These are phyloP conservation scores for Elymus sibiricus DNA, from an alignment of 176 grass and related monocot species.

Conservation along the genomic window DNA sequence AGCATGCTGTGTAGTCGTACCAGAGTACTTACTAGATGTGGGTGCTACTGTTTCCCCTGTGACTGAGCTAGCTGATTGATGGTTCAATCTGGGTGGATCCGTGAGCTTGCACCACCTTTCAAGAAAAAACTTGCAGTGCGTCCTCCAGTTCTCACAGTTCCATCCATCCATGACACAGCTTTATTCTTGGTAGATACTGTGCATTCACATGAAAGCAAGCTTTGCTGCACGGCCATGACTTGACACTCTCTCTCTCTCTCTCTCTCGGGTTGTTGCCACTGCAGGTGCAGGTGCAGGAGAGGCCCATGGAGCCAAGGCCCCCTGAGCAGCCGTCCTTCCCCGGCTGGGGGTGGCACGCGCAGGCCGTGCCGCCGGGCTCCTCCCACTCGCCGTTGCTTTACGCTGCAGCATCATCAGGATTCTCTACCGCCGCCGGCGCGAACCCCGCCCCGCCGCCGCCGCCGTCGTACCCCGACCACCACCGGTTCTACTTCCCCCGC, in stretches of 20 bases:
- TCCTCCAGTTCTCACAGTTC: background rate
- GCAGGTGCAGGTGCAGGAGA: slow-evolving; percentile 48
- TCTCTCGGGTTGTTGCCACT: too few relatives aligned
- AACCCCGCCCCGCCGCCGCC: slow-evolving; percentile 7
- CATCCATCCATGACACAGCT: slow-evolving; percentile 11
- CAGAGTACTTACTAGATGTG: background rate
- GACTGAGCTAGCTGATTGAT: slow-evolving; percentile 18
- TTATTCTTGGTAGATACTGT: slow-evolving; percentile 20
- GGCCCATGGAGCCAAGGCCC: slow-evolving; percentile 44
- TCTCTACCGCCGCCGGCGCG: slow-evolving; percentile 48
- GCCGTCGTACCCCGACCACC: slow-evolving; percentile 15
- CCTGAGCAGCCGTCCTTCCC: slow-evolving; percentile 28
- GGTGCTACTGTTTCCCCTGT: slow-evolving; percentile 25
- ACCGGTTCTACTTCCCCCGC: slow-evolving; percentile 37
- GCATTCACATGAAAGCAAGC: background rate
- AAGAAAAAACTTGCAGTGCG: background rate
- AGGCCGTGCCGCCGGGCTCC: slow-evolving; percentile 38
- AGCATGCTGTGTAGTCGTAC: too few relatives aligned
- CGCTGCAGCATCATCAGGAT: slow-evolving; percentile 99
- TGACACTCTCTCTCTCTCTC: background rate
- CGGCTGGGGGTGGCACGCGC: slow-evolving; percentile 72
- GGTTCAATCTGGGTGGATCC: slow-evolving; percentile 12
- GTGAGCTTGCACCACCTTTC: slow-evolving; percentile 19
- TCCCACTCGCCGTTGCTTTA: slow-evolving; percentile 45
- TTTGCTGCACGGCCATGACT: background rate